Conservation (phyloP, 805 yeast genomes). For the Candida argentea region DNA sequence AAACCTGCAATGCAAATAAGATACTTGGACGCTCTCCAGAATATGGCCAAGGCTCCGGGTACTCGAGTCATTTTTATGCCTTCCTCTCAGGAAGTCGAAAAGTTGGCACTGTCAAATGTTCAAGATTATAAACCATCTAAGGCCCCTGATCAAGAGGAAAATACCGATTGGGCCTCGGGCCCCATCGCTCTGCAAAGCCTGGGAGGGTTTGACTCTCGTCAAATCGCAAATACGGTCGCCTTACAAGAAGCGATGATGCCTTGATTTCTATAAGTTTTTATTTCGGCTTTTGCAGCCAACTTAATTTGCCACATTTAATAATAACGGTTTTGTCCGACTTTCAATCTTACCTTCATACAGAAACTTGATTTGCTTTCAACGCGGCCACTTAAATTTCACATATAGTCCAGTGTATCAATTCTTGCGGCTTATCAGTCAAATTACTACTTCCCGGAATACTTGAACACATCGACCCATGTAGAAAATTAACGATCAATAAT, state of each 20-base stretch:
- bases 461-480: too few relatives aligned
- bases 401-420: too few relatives aligned
- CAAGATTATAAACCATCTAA: slow-evolving; percentile 5
- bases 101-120: slow-evolving; percentile 20
- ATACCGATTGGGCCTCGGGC: slow-evolving; percentile 13
- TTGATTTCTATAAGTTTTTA: neutral
- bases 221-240: slow-evolving; percentile 17
- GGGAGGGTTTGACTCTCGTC: slow-evolving; percentile 2
- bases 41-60: slow-evolving; percentile 52
- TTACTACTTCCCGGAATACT: too few relatives aligned
- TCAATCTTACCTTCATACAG: too few relatives aligned
- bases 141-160: slow-evolving; percentile 12
- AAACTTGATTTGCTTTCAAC: too few relatives aligned
- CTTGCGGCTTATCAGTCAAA: too few relatives aligned
- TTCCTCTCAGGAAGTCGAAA: slow-evolving; percentile 32
- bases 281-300: neutral
- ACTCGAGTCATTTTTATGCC: slow-evolving; percentile 75
- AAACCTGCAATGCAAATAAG: slow-evolving; percentile 73
- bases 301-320: neutral
- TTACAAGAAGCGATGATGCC: slow-evolving; percentile 23
- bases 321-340: neutral
- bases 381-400: too few relatives aligned
- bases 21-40: slow-evolving; percentile 70
- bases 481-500: too few relatives aligned
- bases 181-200: slow-evolving; percentile 6